Evolutionary conservation across 2,329 filamentous ascomycete genomes (phyloP), one percentile per base, ranked within the genome.

Genomic region (Diplodia seriata): DNA sequence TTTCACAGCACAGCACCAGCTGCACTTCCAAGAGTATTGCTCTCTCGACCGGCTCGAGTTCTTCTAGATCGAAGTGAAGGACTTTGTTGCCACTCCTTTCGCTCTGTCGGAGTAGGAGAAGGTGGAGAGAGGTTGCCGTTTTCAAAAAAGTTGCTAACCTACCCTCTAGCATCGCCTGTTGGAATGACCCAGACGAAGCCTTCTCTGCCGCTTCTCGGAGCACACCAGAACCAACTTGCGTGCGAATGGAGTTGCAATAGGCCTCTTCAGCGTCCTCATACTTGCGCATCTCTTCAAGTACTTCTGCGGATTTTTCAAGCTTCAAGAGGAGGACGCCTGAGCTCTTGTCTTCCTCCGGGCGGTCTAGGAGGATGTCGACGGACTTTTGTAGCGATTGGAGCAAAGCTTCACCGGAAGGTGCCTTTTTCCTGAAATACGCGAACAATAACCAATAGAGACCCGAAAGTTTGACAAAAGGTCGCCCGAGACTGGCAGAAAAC

Each of bases 381-480:
- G 90, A 90, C 66, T 87, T 85, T 67, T 85, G 85, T 59, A 92
- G 81, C 14, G 88, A 84, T 61, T 85, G 84, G 15, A 90, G 76
- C 1, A 85, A 81, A 20, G 74, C 71, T 57, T 84, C 81, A n/a
- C 81, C 79, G 0, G 76, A 70, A 36, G 81, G 81, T 4, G 79
- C 78, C 0, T 78, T 71, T 29, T 80, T 77, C 61, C 85, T 86
- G 79, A 69, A 87, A 54, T 83, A 81, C 20, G 85, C 78, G 73
- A 88, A 87, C 57, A 86, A 82, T n/a, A 87, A 82, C 75, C 89
- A 92, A 74, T 92, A 92, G 3, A 91, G 82, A 72, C 90, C 89
- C 0, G 90, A 92, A 31, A 92, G 85, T 72, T 89, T 91, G 70
- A 90, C 84, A 68, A 86, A 82, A 36, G 72, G 74, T 7, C 70